Evolutionary conservation across 805 yeast species (phyloP).

Genomic region (Wickerhamiella shivajii): DNA sequence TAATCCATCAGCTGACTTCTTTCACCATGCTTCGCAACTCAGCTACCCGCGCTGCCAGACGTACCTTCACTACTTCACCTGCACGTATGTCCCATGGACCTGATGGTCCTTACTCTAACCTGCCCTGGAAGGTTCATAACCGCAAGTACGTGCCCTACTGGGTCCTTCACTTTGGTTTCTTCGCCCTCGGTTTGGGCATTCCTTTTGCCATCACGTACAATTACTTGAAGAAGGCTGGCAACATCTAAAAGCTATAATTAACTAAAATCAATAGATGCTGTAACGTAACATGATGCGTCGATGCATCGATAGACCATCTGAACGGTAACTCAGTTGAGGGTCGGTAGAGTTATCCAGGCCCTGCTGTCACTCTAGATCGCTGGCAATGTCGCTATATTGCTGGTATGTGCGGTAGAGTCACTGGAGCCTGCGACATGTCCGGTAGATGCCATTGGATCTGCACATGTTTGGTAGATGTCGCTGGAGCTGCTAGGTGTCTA

Average conservation of each 20-base stretch:
- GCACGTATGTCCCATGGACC: constrained; percentile 35
- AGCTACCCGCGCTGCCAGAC: constrained; percentile 10
- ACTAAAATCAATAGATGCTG: too few relatives aligned
- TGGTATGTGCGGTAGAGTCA: too few relatives aligned
- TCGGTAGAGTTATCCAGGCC: too few relatives aligned
- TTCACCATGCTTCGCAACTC: constrained; percentile 8
- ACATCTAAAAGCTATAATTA: constrained; percentile 14
- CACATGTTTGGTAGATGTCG: too few relatives aligned
- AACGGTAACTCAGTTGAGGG: too few relatives aligned
- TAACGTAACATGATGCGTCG: too few relatives aligned
- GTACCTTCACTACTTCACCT: constrained; percentile 17
- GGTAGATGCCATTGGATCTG: too few relatives aligned
- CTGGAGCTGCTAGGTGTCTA: too few relatives aligned
- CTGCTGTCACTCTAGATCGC: too few relatives aligned
- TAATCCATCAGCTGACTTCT: not conserved
- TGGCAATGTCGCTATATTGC: too few relatives aligned
- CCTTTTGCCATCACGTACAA: constrained; percentile 71
- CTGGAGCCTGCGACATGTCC: too few relatives aligned
- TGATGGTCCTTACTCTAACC: constrained; percentile 78
- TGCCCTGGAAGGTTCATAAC: constrained; percentile 89
- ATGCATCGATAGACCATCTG: too few relatives aligned
- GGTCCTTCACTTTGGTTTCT: constrained; percentile 65
- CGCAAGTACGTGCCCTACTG: constrained; percentile 75
- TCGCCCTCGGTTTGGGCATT: constrained; percentile 48
- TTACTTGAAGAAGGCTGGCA: constrained; percentile 81